These are phyloP conservation scores for Huntiella savannae DNA, from an alignment of 2,329 filamentous ascomycete species.

Conservation along the genomic window DNA sequence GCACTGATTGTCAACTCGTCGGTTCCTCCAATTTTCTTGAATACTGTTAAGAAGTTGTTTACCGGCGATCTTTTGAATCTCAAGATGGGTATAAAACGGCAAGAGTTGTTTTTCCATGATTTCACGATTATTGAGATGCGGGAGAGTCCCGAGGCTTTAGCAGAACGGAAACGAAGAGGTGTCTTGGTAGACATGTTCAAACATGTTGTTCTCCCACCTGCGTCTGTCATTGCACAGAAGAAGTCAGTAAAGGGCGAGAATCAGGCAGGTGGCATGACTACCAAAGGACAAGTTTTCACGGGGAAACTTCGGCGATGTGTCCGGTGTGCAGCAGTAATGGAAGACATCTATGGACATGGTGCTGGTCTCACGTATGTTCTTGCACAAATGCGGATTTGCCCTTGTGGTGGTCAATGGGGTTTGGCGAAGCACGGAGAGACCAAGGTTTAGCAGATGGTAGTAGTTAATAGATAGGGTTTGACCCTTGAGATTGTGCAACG, in stretches of 20 bases:
- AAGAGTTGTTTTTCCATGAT: slow-evolving; percentile 54
- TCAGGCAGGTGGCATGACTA: slow-evolving; percentile 5
- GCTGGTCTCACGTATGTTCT: slow-evolving; percentile 35
- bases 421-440: slow-evolving; percentile 15
- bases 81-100: slow-evolving; percentile 39
- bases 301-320: slow-evolving; percentile 23
- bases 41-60: slow-evolving; percentile 48
- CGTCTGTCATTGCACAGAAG: slow-evolving; percentile 9
- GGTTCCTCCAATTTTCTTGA: slow-evolving; percentile 28
- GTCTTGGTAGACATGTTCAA: slow-evolving; percentile 37
- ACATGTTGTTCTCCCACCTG: slow-evolving; percentile 29
- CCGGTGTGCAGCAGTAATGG: slow-evolving; percentile 46
- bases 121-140: slow-evolving; percentile 50
- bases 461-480: neutral
- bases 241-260: slow-evolving; percentile 14
- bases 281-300: slow-evolving; percentile 21
- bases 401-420: slow-evolving; percentile 35
- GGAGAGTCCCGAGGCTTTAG: slow-evolving; percentile 29
- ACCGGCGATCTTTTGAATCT: slow-evolving; percentile 38
- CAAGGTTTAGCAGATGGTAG: slow-evolving; percentile 1
- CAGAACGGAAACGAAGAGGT: slow-evolving; percentile 19
- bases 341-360: slow-evolving; percentile 30
- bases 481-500: neutral
- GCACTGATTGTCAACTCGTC: slow-evolving; percentile 30
- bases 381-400: slow-evolving; percentile 34